A percentile compares a stretch with the other conserved stretches of the same genome.
phyloP scores from a whole-genome alignment of 345 rosid species.

The Tarenaya hassleriana region DNA sequence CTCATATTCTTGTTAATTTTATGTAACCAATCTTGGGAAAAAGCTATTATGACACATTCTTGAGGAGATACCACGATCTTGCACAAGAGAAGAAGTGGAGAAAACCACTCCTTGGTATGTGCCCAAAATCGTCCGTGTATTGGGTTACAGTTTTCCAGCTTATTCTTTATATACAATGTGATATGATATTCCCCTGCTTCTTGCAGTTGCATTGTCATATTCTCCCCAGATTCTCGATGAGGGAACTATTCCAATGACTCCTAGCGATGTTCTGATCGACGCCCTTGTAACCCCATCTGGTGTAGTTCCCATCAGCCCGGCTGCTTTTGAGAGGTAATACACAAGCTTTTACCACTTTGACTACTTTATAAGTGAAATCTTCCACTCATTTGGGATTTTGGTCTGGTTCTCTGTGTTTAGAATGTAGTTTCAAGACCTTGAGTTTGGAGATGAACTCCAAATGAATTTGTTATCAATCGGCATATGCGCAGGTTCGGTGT shows the following conservation, averaged over 20 bases:
- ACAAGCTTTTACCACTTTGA: slow-evolving; percentile 7
- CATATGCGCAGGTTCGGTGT: too few relatives aligned
- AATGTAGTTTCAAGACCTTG: slow-evolving; percentile 24
- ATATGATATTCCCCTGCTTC: too few relatives aligned
- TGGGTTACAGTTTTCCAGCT: too few relatives aligned
- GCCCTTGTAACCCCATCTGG: slow-evolving; percentile 78
- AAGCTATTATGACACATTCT: slow-evolving; percentile 78
- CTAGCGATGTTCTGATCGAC: slow-evolving; percentile 55
- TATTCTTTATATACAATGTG: too few relatives aligned
- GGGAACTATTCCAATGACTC: slow-evolving; percentile 54
- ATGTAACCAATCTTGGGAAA: slow-evolving; percentile 14
- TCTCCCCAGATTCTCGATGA: slow-evolving; percentile 76
- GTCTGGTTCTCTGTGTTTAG: slow-evolving; percentile 18
- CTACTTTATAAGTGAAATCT: slow-evolving; percentile 5
- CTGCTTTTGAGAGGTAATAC: slow-evolving; percentile 53
- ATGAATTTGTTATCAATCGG: slow-evolving; percentile 8
- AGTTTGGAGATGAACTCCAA: slow-evolving; percentile 13
- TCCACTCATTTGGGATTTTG: background rate
- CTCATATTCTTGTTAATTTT: slow-evolving; percentile 18
- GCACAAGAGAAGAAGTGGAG: slow-evolving; percentile 67
- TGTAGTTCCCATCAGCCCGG: slow-evolving; percentile 48
- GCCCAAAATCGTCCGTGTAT: too few relatives aligned
- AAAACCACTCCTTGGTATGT: slow-evolving; percentile 65
- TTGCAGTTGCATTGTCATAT: slow-evolving; percentile 87
- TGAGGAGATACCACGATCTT: slow-evolving; percentile 63